phyloP scores from a whole-genome alignment of 208 protist species.

The Acanthamoeba healyi region DNA sequence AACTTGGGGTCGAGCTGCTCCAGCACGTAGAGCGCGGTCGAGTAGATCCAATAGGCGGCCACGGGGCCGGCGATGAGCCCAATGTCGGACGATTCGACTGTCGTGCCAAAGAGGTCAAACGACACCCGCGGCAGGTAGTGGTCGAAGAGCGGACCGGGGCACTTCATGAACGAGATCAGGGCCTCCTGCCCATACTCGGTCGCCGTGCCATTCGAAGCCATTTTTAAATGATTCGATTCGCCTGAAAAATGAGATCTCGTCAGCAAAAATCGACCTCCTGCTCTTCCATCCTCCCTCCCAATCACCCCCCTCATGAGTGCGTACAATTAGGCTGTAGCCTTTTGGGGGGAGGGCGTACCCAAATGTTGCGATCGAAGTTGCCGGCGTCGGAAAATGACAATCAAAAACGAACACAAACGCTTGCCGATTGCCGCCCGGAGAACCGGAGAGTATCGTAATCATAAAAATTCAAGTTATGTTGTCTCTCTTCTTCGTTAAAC shows the following conservation, averaged over 20 bases:
- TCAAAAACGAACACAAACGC: background rate
- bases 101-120: constrained; percentile 6
- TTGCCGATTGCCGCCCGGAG: background rate
- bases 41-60: constrained; percentile 1
- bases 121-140: constrained; percentile 26
- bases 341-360: too few species aligned
- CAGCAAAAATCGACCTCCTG: too few species aligned
- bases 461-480: too few species aligned
- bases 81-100: background rate
- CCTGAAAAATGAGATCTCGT: background rate
- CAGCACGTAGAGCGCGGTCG: constrained; percentile 12
- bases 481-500: too few species aligned
- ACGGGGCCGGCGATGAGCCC: background rate
- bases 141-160: background rate
- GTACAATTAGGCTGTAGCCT: too few species aligned
- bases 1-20: constrained; percentile 5
- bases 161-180: background rate
- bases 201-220: background rate
- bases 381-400: background rate
- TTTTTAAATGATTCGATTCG: background rate
- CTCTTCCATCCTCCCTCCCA: too few species aligned
- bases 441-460: too few species aligned
- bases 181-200: background rate
- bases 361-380: constrained; percentile 20
- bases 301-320: background rate